phyloP scores from a whole-genome alignment of 306 rosid species.

The Nissolia schottii region DNA sequence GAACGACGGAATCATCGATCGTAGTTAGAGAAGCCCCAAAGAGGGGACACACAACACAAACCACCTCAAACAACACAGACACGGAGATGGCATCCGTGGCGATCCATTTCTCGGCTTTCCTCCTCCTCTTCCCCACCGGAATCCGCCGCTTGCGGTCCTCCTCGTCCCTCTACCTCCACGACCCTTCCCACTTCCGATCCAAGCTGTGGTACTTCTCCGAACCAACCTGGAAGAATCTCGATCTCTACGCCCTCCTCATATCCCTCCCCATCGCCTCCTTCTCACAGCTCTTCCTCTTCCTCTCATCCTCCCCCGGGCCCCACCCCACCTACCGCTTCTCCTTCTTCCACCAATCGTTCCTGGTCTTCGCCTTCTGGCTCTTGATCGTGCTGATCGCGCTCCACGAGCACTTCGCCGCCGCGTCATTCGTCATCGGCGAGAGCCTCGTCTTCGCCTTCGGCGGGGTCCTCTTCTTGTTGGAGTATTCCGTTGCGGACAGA shows the following conservation, averaged over 20 bases:
- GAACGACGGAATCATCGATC: too few relatives aligned
- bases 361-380: slow-evolving; percentile 61
- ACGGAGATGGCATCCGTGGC: slow-evolving; percentile 65
- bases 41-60: slow-evolving; percentile 12
- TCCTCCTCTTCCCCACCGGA: slow-evolving; percentile 59
- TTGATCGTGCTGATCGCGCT: slow-evolving; percentile 41
- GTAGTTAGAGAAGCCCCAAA: too few relatives aligned
- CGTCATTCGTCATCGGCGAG: slow-evolving; percentile 30
- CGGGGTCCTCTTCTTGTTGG: slow-evolving; percentile 37
- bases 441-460: slow-evolving; percentile 38
- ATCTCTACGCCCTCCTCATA: slow-evolving; percentile 56
- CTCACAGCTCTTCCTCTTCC: slow-evolving; percentile 57
- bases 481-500: slow-evolving; percentile 39
- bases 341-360: slow-evolving; percentile 70
- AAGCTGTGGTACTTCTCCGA: slow-evolving; percentile 72
- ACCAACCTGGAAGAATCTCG: slow-evolving; percentile 67
- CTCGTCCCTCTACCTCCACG: slow-evolving; percentile 66
- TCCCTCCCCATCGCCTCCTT: slow-evolving; percentile 71
- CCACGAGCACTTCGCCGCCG: slow-evolving; percentile 38
- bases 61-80: background rate
- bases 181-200: slow-evolving; percentile 73
- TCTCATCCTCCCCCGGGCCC: slow-evolving; percentile 41
- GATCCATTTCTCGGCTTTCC: slow-evolving; percentile 64
- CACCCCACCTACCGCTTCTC: slow-evolving; percentile 64
- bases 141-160: slow-evolving; percentile 67